Conservation (phyloP, 805 yeast genomes). For the Suhomyces xylopsoci region DNA sequence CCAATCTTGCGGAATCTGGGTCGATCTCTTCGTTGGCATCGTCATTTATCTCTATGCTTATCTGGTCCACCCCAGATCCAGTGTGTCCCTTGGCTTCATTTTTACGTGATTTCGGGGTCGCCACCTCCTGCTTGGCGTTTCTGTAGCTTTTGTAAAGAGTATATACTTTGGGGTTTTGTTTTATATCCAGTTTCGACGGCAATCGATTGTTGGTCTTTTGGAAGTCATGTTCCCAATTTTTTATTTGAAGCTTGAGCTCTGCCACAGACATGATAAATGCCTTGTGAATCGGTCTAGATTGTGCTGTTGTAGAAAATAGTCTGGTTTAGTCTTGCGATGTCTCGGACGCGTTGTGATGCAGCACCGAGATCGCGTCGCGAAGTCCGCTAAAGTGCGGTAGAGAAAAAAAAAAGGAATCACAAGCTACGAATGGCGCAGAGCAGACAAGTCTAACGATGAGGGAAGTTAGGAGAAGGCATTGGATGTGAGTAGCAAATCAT, state of each 20-base stretch:
- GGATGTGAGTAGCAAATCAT: background rate
- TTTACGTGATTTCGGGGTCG: background rate
- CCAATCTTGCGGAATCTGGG: conserved; percentile 3
- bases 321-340: background rate
- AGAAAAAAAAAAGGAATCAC: background rate
- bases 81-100: too few relatives aligned
- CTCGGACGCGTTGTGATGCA: background rate
- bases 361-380: background rate
- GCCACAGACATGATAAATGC: background rate
- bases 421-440: background rate
- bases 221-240: conserved; percentile 40
- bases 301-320: background rate
- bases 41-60: background rate
- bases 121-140: conserved; percentile 9
- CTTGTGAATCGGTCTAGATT: background rate
- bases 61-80: background rate
- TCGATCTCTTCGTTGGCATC: background rate
- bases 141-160: conserved; percentile 33
- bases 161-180: conserved; percentile 24
- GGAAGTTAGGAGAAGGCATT: background rate
- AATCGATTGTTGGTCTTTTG: conserved; percentile 21
- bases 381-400: background rate
- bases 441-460: background rate
- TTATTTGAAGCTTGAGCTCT: conserved; percentile 28
- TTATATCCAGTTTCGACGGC: conserved; percentile 36